Conservation (phyloP, 1,284 basidiomycete genomes). For the Puccinia coronata region DNA sequence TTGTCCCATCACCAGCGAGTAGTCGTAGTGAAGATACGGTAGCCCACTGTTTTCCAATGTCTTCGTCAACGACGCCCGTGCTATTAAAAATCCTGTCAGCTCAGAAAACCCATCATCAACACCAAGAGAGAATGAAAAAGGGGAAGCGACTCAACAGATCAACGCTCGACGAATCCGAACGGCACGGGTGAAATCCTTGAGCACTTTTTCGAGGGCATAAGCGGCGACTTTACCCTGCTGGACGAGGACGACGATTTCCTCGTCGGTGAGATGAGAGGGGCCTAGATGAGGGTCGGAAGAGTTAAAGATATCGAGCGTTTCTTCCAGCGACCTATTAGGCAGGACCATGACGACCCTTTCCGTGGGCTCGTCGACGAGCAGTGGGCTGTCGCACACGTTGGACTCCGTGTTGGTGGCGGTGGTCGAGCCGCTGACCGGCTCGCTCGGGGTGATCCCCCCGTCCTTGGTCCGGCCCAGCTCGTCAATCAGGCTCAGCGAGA, state of each 20-base stretch:
- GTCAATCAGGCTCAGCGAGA: constrained; percentile 37
- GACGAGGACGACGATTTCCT: constrained; percentile 84
- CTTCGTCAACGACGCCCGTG: constrained; percentile 80
- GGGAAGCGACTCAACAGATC: constrained; percentile 66
- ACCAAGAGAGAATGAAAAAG: not conserved
- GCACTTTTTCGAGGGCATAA: constrained; percentile 89
- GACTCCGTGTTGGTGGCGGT: constrained; percentile 41
- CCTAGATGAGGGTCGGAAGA: constrained; percentile 64
- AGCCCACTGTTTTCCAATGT: constrained; percentile 81
- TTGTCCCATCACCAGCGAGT: constrained; percentile 88
- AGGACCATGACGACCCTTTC: not conserved
- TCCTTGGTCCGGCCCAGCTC: constrained; percentile 2
- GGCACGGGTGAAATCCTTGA: constrained; percentile 78
- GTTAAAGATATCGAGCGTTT: constrained; percentile 71
- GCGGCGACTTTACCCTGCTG: constrained; percentile 91
- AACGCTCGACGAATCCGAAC: constrained; percentile 84
- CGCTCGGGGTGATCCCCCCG: not conserved
- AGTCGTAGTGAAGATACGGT: constrained; percentile 86
- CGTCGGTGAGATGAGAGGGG: constrained; percentile 72
- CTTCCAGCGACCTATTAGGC: constrained; percentile 50
- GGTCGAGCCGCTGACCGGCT: constrained; percentile 22
- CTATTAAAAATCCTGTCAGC: constrained; percentile 21
- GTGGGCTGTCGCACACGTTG: constrained; percentile 20
- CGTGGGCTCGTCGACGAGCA: not conserved
- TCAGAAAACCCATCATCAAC: not conserved